Base-by-base conservation (phyloP, 2,329 filamentous ascomycete species). In the Magnaporthiopsis poae region DNA sequence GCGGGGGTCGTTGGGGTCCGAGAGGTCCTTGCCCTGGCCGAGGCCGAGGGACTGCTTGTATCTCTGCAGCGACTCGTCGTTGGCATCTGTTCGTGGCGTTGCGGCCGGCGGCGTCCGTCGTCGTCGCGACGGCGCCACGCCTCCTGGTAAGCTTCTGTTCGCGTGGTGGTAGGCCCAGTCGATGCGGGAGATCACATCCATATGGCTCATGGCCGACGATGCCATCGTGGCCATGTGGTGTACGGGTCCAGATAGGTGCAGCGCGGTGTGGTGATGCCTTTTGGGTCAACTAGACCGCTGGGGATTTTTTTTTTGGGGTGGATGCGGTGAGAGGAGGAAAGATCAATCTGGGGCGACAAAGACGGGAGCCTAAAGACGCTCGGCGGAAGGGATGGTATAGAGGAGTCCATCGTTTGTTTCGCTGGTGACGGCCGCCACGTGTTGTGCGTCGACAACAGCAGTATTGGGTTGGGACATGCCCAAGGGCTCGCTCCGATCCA, bases 11-110 rank as follows among this genome's bases (percentile, higher is more conserved):
- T 84, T 91, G 73, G 90, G 86, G 76, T 93, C 87, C 67, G 87
- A 90, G 68, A 91, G 84, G 72, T 89, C 84, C 63, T 84, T 86
- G 75, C 90, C 89, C 72, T 87, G 88, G 70, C 88, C 87, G 68
- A 98, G 88, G 72, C 95, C 95, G 69, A 99, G 89, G 15, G 94
- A 98, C 75, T 94, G 87, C 84, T 99, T 99, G 90, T 96, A 99
- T 74, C 94, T 90, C 80, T 96, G 91, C 74, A 99, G 89, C 69
- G 94, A 95, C 79, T 98, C 94, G 77, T 99, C 95, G 74, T 90
- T 81, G 71, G 84, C 82, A 74, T 88, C 83, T 88, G 73, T 67
- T 67, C 39, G 13, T 27, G 46, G 5, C 33, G 33, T 29, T 21
- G 59, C 56, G 21, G 56, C 46, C 35, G 27, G 68, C 25, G 46